These are phyloP conservation scores for Monosporozyma solicola DNA, from an alignment of 805 yeast genomes.

Conservation along the genomic window DNA sequence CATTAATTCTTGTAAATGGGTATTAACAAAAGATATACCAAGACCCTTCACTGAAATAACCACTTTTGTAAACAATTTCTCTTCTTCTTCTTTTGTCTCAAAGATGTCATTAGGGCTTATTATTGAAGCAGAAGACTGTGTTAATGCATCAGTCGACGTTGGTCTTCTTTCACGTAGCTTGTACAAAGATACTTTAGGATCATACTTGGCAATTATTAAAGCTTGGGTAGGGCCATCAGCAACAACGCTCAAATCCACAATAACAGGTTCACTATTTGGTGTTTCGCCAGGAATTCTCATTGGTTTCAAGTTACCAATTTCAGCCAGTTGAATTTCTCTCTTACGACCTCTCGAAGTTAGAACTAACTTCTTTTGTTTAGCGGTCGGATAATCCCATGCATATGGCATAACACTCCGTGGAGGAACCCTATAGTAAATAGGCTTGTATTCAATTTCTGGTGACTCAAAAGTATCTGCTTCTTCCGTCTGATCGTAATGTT, in stretches of 20 bases:
- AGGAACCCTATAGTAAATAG: constrained; percentile 74
- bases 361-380: constrained; percentile 69
- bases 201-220: constrained; percentile 72
- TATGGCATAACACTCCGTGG: constrained; percentile 94
- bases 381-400: constrained; percentile 96
- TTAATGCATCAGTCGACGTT: constrained; percentile 14
- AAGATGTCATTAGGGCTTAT: constrained; percentile 38
- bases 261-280: constrained; percentile 34
- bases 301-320: constrained; percentile 85
- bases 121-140: constrained; percentile 17
- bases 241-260: constrained; percentile 81
- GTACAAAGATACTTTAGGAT: constrained; percentile 67
- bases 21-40: constrained; percentile 76
- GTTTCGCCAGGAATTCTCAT: constrained; percentile 55
- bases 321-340: constrained; percentile 76
- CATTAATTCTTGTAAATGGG: constrained; percentile 64
- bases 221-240: constrained; percentile 97
- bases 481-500: constrained; percentile 40
- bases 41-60: constrained; percentile 69
- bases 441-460: constrained; percentile 53
- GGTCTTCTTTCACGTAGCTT: constrained; percentile 32
- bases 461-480: constrained; percentile 50
- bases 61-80: constrained; percentile 32
- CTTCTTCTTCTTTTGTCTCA: constrained; percentile 38
- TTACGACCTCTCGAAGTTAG: constrained; percentile 64